Conservation (phyloP, 768 basidiomycete species). For the Lactarius sp. region DNA sequence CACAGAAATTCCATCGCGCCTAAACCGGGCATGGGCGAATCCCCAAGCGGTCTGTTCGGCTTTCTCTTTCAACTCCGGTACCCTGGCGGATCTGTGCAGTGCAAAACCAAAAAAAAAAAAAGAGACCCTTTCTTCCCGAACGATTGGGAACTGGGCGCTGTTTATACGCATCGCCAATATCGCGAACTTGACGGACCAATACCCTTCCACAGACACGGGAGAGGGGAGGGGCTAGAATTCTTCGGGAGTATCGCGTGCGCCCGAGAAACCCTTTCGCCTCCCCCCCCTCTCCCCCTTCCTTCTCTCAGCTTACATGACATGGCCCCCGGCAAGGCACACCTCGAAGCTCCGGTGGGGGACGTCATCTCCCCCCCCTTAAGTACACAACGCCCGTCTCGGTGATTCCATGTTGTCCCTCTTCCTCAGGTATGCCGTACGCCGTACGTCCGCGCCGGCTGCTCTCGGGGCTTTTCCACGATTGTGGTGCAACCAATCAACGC, state of each 20-base stretch:
- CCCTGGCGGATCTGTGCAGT: background rate
- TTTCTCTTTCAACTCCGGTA: slow-evolving; percentile 12
- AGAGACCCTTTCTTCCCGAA: background rate
- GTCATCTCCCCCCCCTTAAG: slow-evolving; percentile 1
- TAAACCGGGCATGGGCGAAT: slow-evolving; percentile 4
- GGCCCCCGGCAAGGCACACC: background rate
- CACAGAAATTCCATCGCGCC: background rate
- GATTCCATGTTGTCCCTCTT: slow-evolving; percentile 4
- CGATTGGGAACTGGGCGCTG: slow-evolving; percentile 1
- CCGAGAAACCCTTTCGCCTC: background rate
- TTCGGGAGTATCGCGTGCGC: background rate
- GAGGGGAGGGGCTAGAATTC: background rate
- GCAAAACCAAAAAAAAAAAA: too few species aligned
- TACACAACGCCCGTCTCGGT: slow-evolving; percentile 3
- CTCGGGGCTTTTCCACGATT: slow-evolving; percentile 19
- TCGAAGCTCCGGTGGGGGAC: slow-evolving; percentile 1
- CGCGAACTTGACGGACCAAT: slow-evolving; percentile 20
- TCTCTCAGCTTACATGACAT: background rate
- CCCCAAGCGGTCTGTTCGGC: slow-evolving; percentile 6
- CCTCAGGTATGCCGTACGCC: slow-evolving; percentile 2
- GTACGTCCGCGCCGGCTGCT: slow-evolving; percentile 9
- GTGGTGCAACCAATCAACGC: slow-evolving; percentile 18
- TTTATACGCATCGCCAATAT: slow-evolving; percentile 1
- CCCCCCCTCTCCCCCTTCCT: background rate
- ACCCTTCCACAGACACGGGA: background rate